Base-by-base conservation (phyloP, 2,329 filamentous ascomycete species). In the Trichoderma sp. region DNA sequence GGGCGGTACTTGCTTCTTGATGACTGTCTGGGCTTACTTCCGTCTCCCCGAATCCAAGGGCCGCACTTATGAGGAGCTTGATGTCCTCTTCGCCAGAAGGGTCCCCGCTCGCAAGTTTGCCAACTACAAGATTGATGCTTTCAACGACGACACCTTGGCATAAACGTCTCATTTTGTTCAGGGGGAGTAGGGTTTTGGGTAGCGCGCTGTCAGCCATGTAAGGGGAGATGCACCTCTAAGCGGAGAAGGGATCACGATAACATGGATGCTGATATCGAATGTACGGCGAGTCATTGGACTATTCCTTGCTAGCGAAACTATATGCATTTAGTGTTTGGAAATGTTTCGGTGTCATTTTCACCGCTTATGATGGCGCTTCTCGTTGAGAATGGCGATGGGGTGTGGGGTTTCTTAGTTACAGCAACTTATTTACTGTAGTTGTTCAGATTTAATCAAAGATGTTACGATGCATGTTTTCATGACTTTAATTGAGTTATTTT, bases 21-120 rank as follows among this genome's bases (percentile, higher is more conserved):
- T 86, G 24, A 81, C 86, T 0, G 76, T 86, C 1, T 91, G 89
- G 85, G 87, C 88, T 0, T 89, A 83, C 77, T 84, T 84, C 78
- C 86, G 87, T 71, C 81, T 90, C 3, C 89, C 89, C 5, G 90
- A 91, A 78, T 89, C 89, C 0, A 88, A 87, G 74, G 88, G 84
- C 6, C 82, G 86, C 16, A 86, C 85, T 1, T 87, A 86, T 76
- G 86, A 85, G 4, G 85, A 87, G 77, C 75, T 84, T 56, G 82
- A 84, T 66, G 33, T 81, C 68, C 79, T 84, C 6, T 84, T 84
- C 64, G 81, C 83, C 67, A 76, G 79, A 65, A 75, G 75, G 14
- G 78, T 84, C 7, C 59, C 82, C 7, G 82, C 83, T 24, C 80
- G 82, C 71, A 80, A 81, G 60, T 84, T 83, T 74, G 79, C 82